Conservation (phyloP, 2,329 filamentous ascomycete species). For the Botrytis fabae region DNA sequence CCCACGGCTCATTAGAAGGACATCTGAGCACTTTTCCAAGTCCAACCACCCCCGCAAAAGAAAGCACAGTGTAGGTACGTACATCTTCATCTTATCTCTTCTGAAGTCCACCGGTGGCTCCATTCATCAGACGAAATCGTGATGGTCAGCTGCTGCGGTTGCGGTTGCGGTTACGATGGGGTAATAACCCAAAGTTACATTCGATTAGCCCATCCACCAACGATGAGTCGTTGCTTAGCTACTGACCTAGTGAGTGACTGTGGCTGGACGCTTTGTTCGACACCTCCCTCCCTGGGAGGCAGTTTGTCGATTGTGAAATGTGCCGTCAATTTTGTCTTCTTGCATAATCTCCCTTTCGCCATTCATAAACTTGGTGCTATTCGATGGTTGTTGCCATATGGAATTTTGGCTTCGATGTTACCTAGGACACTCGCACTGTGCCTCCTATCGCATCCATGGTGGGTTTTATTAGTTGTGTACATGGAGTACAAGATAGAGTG, state of each 20-base stretch:
- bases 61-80: neutral
- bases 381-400: neutral
- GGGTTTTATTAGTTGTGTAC: neutral
- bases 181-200: neutral
- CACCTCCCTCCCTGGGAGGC: neutral
- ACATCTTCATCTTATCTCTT: conserved; percentile 8
- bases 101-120: neutral
- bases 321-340: neutral
- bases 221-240: neutral
- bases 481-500: conserved; percentile 18
- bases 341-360: neutral
- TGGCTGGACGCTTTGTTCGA: neutral
- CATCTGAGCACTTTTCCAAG: neutral
- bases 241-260: neutral
- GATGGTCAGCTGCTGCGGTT: neutral
- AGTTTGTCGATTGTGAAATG: neutral
- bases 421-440: neutral
- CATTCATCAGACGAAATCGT: conserved; percentile 13
- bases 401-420: neutral
- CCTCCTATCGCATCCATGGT: neutral
- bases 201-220: neutral
- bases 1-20: conserved; percentile 7
- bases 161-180: neutral
- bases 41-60: conserved; percentile 14
- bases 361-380: neutral